phyloP scores from a whole-genome alignment of 2,329 filamentous ascomycete genomes.

The Fusarium sp. region DNA sequence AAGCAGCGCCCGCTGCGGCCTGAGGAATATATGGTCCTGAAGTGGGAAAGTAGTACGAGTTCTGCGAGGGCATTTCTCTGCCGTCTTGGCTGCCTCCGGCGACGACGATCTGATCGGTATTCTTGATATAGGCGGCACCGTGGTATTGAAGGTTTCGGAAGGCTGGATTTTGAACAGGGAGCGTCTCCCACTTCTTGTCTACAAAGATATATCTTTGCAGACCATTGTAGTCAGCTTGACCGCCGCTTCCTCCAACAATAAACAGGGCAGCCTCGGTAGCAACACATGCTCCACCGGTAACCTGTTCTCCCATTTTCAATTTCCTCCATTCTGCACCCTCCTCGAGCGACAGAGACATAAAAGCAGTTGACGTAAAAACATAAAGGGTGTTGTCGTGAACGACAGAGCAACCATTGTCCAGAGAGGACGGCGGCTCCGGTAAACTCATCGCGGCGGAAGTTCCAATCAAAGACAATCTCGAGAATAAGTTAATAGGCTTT shows the following conservation, averaged over 20 bases:
- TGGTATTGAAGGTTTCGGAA: constrained; percentile 76
- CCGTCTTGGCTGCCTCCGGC: constrained; percentile 81
- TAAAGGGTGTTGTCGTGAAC: constrained; percentile 86
- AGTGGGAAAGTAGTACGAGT: constrained; percentile 80
- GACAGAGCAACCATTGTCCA: constrained; percentile 84
- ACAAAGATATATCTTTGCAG: constrained; percentile 75
- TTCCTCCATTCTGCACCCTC: constrained; percentile 78
- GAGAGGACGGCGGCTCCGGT: constrained; percentile 74
- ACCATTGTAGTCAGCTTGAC: constrained; percentile 71
- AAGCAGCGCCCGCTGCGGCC: constrained; percentile 70
- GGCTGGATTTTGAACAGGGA: constrained; percentile 49
- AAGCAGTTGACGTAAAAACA: constrained; percentile 79
- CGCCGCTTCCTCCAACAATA: constrained; percentile 78
- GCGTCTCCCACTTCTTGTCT: constrained; percentile 63
- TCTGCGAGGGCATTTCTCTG: constrained; percentile 67
- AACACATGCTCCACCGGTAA: constrained; percentile 82
- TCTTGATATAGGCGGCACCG: constrained; percentile 78
- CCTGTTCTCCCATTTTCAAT: constrained; percentile 72
- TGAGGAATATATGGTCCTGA: constrained; percentile 71
- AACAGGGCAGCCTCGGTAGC: constrained; percentile 78
- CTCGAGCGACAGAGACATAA: constrained; percentile 77
- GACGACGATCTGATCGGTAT: constrained; percentile 77
- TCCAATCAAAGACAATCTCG: constrained; percentile 22
- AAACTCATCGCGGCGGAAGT: constrained; percentile 68
- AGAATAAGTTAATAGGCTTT: constrained; percentile 27